Percentiles rank a stretch among this genome's conserved stretches.
Conservation (phyloP, 345 rosid species). For the Eutrema heterophyllum region DNA sequence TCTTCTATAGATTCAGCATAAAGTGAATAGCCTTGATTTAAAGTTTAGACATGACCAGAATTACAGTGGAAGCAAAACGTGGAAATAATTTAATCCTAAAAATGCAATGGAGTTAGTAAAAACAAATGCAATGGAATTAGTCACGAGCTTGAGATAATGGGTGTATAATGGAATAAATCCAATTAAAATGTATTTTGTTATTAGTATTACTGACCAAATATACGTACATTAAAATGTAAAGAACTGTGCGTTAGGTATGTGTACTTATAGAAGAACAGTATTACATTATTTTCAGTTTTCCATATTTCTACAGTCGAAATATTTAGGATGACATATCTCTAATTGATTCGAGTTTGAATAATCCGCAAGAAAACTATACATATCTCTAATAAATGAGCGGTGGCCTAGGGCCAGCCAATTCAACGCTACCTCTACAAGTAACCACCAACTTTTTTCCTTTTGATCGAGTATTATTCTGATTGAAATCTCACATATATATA, state of each 20-base stretch:
- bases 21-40: too few relatives aligned
- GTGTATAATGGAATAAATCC: too few relatives aligned
- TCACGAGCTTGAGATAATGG: too few relatives aligned
- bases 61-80: too few relatives aligned
- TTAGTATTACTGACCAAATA: too few relatives aligned
- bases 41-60: too few relatives aligned
- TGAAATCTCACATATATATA: not conserved
- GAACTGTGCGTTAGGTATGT: not conserved
- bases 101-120: too few relatives aligned
- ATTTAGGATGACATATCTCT: not conserved
- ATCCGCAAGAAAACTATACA: not conserved
- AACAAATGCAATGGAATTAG: too few relatives aligned
- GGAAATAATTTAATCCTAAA: too few relatives aligned
- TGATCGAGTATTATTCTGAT: not conserved
- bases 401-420: conserved; percentile 10
- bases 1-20: too few relatives aligned
- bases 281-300: not conserved
- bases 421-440: not conserved
- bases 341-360: conserved; percentile 6
- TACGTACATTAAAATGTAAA: not conserved
- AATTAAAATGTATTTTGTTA: too few relatives aligned
- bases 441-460: not conserved
- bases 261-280: not conserved
- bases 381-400: not conserved
- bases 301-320: not conserved